Base-by-base conservation (phyloP, 495 filamentous ascomycete species). In the Antarctomyces pellizariae region DNA sequence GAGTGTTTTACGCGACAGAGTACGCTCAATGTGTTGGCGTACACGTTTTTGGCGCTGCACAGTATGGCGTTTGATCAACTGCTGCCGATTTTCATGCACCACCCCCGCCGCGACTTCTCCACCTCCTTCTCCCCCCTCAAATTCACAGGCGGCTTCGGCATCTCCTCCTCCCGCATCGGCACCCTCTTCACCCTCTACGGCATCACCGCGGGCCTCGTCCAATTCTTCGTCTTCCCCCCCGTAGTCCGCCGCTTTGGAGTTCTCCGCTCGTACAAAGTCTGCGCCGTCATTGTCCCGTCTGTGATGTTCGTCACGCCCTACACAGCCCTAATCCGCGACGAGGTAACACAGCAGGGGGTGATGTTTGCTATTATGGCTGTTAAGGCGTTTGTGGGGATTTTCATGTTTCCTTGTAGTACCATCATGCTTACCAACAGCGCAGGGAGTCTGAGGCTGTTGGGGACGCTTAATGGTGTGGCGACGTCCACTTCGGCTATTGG, bases 361-460 rank as follows among this genome's bases (percentile, higher is more conserved):
- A 39, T 71, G 9, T 57, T 68, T 23, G 20, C 43, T 8, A 39
- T 80, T 22, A 57, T 79, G 50, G 45, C 82, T 7, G 32, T 64
- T 36, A 89, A 84, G 42, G 67, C 66, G 15, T 53, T 71, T 24
- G 59, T 60, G 7, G 62, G 62, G 18, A 80, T 83, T 29, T 75
- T 92, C 44, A 68, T 69, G 3, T 91, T 90, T 43, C 84, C 84
- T 1, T 80, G 73, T 44, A 70, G 59, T 9, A 86, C 74, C n/a
- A 89, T 92, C 38, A 48, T 92, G 11, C 54, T 95, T 10, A 91
- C 83, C 24, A 95, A 92, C 49, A 77, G 72, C 10, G 80, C 80
- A 1, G 47, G 55, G 0, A 74, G 64, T 24, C 50, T 92, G 17
- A 53, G 62, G 16, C 61, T 89, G 24, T 60, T 92, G 4, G 84